These are phyloP conservation scores for Centrapalus pauciflorus DNA, from an alignment of 129 eudicot genomes.

Conservation along the genomic window DNA sequence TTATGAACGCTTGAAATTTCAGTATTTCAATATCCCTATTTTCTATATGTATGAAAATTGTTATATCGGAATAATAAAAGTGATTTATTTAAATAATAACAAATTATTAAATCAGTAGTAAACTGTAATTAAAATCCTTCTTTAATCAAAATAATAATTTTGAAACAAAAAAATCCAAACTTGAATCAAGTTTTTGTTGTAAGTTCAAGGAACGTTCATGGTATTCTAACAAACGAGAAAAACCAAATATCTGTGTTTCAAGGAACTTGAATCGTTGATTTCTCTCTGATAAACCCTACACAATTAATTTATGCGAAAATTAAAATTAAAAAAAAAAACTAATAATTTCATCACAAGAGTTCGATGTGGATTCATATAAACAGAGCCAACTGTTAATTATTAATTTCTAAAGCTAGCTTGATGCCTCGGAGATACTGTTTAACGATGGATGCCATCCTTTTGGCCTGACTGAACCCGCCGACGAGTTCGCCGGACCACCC, in stretches of 20 bases:
- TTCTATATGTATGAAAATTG: no score
- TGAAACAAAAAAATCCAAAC: no score
- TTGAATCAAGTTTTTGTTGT: no score
- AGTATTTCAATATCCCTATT: no score
- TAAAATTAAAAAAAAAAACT: no score
- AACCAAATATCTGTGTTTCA: not conserved
- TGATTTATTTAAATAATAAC: no score
- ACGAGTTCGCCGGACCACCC: constrained; percentile 14
- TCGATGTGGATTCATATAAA: constrained; percentile 14
- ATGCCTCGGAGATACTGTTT: constrained; percentile 72
- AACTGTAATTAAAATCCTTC: no score
- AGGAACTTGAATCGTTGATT: not conserved
- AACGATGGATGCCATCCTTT: constrained; percentile 81
- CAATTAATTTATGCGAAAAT: no score
- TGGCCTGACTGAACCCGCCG: constrained; percentile 30
- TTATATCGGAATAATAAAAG: no score
- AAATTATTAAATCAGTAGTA: no score
- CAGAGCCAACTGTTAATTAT: constrained; percentile 2
- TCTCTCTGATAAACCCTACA: constrained; percentile 20
- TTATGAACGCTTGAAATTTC: no score
- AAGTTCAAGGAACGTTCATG: not conserved
- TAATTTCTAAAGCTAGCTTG: constrained; percentile 39
- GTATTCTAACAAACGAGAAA: not conserved
- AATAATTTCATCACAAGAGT: constrained; percentile 1
- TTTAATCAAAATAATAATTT: no score